A percentile compares a stretch with the other conserved stretches of the same genome.
phyloP scores from a whole-genome alignment of 179 eudicot genomes.

The Silene vulgaris region DNA sequence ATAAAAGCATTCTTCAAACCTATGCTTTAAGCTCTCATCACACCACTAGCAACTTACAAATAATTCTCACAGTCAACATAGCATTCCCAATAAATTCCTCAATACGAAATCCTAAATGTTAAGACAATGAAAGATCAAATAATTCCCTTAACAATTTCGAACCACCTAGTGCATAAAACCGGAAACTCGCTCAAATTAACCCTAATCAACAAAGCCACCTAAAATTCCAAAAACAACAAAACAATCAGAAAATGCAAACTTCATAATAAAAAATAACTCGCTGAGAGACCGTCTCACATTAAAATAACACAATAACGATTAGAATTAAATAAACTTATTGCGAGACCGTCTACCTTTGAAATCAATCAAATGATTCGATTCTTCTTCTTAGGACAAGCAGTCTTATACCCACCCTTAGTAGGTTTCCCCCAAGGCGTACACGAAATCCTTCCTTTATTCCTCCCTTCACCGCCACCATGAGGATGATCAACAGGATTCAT shows the following conservation, averaged over 20 bases:
- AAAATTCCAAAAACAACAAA: not conserved
- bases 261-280: no score
- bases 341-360: not conserved
- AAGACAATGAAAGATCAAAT: not conserved
- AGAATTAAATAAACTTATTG: not conserved
- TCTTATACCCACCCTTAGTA: constrained; percentile 68
- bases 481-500: constrained; percentile 92
- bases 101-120: not conserved
- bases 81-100: no score
- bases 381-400: constrained; percentile 55
- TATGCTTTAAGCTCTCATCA: no score
- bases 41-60: no score
- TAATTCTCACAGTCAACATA: no score
- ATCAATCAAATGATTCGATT: constrained; percentile 29
- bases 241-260: no score
- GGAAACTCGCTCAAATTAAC: not conserved
- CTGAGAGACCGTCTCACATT: no score
- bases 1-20: no score
- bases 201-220: not conserved
- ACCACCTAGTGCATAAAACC: not conserved
- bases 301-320: not conserved
- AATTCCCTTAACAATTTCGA: not conserved
- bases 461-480: constrained; percentile 90
- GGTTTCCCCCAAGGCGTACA: constrained; percentile 80
- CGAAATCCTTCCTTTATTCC: constrained; percentile 54